Percentiles rank a stretch among this genome's conserved stretches.
Evolutionary conservation across 116 monocot species (phyloP).

Genomic region (Iris pallida): DNA sequence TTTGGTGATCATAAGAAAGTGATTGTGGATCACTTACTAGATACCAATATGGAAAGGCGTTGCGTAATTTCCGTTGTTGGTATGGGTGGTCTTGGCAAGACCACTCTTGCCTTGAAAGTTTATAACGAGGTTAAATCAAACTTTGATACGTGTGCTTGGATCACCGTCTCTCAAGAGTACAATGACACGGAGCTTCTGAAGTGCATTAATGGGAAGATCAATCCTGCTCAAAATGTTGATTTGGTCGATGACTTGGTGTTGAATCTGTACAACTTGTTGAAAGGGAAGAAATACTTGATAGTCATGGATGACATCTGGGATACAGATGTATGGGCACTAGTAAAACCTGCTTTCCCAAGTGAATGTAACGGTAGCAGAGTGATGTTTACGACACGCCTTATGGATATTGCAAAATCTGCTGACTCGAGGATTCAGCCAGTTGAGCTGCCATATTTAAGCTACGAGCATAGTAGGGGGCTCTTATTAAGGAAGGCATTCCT

Average conservation of each 20-base stretch:
- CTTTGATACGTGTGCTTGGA: slow-evolving; percentile 1
- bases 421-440: not conserved
- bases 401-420: slow-evolving; percentile 14
- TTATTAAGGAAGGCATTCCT: slow-evolving; percentile 23
- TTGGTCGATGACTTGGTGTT: not conserved
- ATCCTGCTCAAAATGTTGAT: not conserved
- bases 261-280: slow-evolving; percentile 8
- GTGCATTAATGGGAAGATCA: not conserved
- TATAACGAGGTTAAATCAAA: slow-evolving; percentile 1
- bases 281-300: slow-evolving; percentile 16
- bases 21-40: slow-evolving; percentile 1
- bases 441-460: slow-evolving; percentile 2
- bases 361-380: slow-evolving; percentile 25
- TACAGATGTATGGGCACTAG: slow-evolving; percentile 7
- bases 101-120: slow-evolving; percentile 5
- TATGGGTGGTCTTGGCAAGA: slow-evolving; percentile 14
- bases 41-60: not conserved
- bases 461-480: slow-evolving; percentile 26
- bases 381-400: slow-evolving; percentile 26
- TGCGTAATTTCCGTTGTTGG: slow-evolving; percentile 6
- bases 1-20: not conserved
- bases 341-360: slow-evolving; percentile 18
- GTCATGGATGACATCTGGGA: slow-evolving; percentile 45
- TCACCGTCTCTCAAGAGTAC: slow-evolving; percentile 3
- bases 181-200: not conserved